Conservation (phyloP, 345 rosid genomes). For the Moricandia arvensis region DNA sequence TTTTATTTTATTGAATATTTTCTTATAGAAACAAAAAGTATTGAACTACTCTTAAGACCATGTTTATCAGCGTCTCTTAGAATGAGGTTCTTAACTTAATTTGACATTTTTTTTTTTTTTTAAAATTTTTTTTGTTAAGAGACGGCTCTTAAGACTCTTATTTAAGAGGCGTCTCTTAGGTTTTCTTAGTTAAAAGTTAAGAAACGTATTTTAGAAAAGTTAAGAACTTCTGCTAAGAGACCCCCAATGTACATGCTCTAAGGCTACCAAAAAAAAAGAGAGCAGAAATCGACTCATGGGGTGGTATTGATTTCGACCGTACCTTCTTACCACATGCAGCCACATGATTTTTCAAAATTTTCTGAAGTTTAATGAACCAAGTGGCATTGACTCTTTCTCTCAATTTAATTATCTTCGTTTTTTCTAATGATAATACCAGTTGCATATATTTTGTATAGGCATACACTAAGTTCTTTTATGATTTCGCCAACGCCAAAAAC, state of each 20-base stretch:
- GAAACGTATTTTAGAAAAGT: no score
- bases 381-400: slow-evolving; percentile 27
- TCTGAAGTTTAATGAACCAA: slow-evolving; percentile 23
- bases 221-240: no score
- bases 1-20: not conserved
- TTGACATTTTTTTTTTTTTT: no score
- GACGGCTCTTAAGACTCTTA: no score
- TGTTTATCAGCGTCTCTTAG: no score
- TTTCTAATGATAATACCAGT: slow-evolving; percentile 3
- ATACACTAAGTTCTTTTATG: slow-evolving; percentile 8
- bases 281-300: slow-evolving; percentile 27
- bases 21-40: not conserved
- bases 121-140: no score
- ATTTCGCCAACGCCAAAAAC: slow-evolving; percentile 2
- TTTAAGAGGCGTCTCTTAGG: no score
- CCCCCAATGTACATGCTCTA: no score
- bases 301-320: slow-evolving; percentile 42
- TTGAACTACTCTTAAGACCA: not conserved
- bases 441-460: slow-evolving; percentile 8
- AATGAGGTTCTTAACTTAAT: no score
- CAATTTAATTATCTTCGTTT: not conserved
- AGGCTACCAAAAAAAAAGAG: not conserved
- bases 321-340: slow-evolving; percentile 47
- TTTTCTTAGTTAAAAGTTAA: no score
- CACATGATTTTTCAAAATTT: slow-evolving; percentile 33